Evolutionary conservation across 2,329 filamentous ascomycete genomes (phyloP).

Genomic region (Leptoxyphium fumago): DNA sequence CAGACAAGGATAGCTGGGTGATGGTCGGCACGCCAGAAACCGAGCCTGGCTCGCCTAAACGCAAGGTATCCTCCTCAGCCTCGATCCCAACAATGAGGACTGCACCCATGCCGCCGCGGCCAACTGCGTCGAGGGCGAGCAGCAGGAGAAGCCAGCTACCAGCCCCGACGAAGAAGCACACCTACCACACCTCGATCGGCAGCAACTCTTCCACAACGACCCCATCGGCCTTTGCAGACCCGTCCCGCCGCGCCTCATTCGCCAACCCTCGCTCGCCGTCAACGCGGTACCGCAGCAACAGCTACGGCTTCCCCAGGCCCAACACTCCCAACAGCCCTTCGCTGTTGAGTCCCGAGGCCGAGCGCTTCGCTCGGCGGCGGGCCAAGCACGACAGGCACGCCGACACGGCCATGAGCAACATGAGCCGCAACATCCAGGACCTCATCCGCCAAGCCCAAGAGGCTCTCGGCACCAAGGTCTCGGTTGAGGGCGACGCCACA

Average conservation of each 20-base stretch:
- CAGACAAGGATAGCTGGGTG: constrained; percentile 34
- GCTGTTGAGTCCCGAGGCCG: constrained; percentile 47
- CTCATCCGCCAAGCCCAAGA: constrained; percentile 85
- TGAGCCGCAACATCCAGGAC: constrained; percentile 65
- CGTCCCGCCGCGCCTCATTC: constrained; percentile 38
- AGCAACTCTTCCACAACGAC: background rate
- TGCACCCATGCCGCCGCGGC: constrained; percentile 4
- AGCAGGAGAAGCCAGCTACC: constrained; percentile 23
- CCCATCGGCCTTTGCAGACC: constrained; percentile 3
- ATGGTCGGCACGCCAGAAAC: constrained; percentile 33
- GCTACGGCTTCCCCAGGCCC: constrained; percentile 2
- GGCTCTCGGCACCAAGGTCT: constrained; percentile 48
- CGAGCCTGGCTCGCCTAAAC: constrained; percentile 37
- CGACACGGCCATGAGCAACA: constrained; percentile 62
- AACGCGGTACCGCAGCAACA: constrained; percentile 4
- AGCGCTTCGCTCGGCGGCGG: constrained; percentile 56
- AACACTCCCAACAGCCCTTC: background rate
- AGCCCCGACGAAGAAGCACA: constrained; percentile 5
- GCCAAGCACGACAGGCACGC: constrained; percentile 61
- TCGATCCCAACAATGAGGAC: constrained; percentile 6
- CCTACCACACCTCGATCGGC: background rate
- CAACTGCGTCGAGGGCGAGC: constrained; percentile 16
- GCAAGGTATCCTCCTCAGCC: constrained; percentile 17
- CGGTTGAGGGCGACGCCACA: constrained; percentile 21
- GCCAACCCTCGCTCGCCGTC: constrained; percentile 31